Evolutionary conservation across 768 basidiomycete species (phyloP), one percentile per base, ranked within the genome.

Genomic region (Mycena haematopus): DNA sequence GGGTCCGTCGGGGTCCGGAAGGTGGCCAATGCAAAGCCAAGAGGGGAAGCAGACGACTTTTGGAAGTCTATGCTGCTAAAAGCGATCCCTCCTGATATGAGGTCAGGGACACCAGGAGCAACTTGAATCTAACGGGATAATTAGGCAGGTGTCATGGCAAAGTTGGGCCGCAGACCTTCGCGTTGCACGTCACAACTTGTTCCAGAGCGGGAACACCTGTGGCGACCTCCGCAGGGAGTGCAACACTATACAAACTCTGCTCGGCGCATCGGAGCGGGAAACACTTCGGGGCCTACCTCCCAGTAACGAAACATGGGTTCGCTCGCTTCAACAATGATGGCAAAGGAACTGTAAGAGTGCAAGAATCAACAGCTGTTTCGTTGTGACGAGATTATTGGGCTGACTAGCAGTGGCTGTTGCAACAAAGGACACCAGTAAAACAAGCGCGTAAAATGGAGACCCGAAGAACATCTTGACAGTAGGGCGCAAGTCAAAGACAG

Each of bases 11-110:
- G 71, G 11, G 73, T 73, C 19, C 53, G 45, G 57, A 74, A 74
- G 24, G 65, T 69, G 42, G 66, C 46, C 70, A 71, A 53, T 6
- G 72, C 70, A 59, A 74, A 74, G 9, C 70, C 72, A n/a, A 74
- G 22, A 6, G 73, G 73, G 19, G 70, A 72, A 25, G 58, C 56
- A 3, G 55, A 61, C 0, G 72, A 73, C 58, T 72, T 69, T 52
- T 72, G 71, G 66, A 74, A 74, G 60, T 74, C 70, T 52, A 74
- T 73, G 10, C 40, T 56, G 62, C 69, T 73, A 60, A 58, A 73
- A 9, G 66, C 47, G 15, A 73, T 67, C 3, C 72, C 69, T 5
- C 70, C 71, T 7, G 68, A 71, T 13, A 54, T 70, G 13, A 72
- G 52, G 52, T 74, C 73, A 3, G 72, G 72, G 8, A 73, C 72